Conservation (phyloP, 352 stramenopile species). For the Phytophthora idaei region DNA sequence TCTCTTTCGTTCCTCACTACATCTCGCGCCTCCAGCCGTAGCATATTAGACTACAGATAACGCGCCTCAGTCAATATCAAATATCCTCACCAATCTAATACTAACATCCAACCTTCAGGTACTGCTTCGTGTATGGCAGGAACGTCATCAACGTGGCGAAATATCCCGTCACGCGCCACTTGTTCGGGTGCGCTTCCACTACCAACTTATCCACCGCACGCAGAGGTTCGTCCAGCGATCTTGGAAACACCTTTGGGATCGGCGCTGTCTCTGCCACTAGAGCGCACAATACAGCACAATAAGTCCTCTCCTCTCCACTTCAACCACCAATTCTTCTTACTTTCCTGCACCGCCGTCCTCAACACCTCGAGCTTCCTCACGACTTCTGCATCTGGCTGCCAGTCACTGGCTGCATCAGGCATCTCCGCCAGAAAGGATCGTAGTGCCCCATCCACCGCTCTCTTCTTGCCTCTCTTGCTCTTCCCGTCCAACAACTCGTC, state of each 20-base stretch:
- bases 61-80: not conserved
- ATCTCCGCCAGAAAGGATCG: constrained; percentile 71
- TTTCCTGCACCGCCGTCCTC: constrained; percentile 61
- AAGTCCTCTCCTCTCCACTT: not conserved
- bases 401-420: constrained; percentile 72
- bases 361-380: constrained; percentile 61
- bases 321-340: constrained; percentile 41
- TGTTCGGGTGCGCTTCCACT: constrained; percentile 85
- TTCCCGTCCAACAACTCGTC: not conserved
- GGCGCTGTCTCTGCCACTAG: constrained; percentile 57
- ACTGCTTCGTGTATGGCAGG: constrained; percentile 88
- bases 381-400: constrained; percentile 62
- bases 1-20: constrained; percentile 59
- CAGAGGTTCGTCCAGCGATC: constrained; percentile 79
- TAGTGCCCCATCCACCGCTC: constrained; percentile 50
- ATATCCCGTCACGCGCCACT: constrained; percentile 90
- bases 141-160: constrained; percentile 90
- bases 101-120: constrained; percentile 60
- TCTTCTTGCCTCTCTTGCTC: constrained; percentile 46
- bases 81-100: not conserved
- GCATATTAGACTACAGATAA: constrained; percentile 77
- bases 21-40: constrained; percentile 82
- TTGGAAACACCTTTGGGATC: constrained; percentile 85
- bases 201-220: constrained; percentile 79
- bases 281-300: not conserved